Evolutionary conservation across 306 rosid genomes (phyloP).

Genomic region (Casuarina glauca): DNA sequence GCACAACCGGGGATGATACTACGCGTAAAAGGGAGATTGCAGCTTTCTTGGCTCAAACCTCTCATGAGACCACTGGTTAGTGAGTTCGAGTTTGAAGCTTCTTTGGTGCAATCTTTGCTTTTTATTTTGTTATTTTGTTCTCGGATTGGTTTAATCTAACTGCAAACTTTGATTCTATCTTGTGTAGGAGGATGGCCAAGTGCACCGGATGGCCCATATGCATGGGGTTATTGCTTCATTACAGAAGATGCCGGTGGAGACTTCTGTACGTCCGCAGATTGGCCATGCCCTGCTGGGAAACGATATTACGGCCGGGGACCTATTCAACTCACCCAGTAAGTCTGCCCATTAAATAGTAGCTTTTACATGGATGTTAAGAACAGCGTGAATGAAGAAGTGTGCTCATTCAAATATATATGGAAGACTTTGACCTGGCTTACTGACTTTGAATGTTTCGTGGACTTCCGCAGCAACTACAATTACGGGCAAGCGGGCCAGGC

Average conservation of each 20-base stretch:
- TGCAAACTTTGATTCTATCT: background rate
- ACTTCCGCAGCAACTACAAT: conserved; percentile 50
- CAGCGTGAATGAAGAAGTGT: too few relatives aligned
- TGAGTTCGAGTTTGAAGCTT: background rate
- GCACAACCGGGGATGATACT: conserved; percentile 36
- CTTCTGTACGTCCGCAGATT: conserved; percentile 22
- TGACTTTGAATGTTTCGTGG: background rate
- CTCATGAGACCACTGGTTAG: conserved; percentile 50
- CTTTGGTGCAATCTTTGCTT: too few relatives aligned
- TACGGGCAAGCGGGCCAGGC: conserved; percentile 49
- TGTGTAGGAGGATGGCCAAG: conserved; percentile 14
- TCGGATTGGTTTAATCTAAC: too few relatives aligned
- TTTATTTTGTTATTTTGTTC: too few relatives aligned
- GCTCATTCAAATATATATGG: too few relatives aligned
- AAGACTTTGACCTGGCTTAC: background rate
- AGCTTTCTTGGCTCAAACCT: conserved; percentile 57
- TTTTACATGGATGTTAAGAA: too few relatives aligned
- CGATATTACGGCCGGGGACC: conserved; percentile 64
- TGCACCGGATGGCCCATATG: conserved; percentile 71
- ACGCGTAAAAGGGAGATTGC: conserved; percentile 47
- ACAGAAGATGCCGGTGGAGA: conserved; percentile 20
- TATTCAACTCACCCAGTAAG: conserved; percentile 49
- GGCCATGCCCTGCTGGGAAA: conserved; percentile 52
- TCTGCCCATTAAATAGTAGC: background rate
- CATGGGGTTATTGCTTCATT: conserved; percentile 68